Percentiles rank a stretch among this genome's conserved stretches.
phyloP scores from a whole-genome alignment of 495 filamentous ascomycete genomes.

The Amphirosellinia nigrospora region DNA sequence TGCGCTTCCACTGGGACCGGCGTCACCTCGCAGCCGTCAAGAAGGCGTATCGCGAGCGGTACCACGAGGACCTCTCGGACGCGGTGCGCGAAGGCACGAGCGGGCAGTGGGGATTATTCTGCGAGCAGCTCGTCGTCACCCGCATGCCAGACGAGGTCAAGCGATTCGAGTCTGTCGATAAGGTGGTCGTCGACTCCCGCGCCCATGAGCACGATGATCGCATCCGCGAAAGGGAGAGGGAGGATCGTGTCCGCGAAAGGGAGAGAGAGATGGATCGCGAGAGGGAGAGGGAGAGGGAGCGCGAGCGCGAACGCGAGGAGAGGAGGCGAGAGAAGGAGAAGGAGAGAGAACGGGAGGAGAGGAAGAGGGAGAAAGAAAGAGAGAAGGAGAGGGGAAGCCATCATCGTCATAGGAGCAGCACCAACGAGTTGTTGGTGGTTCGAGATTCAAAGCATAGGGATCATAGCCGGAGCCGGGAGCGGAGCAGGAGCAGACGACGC shows the following conservation, averaged over 20 bases:
- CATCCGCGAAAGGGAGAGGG: constrained; percentile 41
- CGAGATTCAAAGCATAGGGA: constrained; percentile 39
- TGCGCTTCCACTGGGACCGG: constrained; percentile 85
- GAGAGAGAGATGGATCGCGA: constrained; percentile 33
- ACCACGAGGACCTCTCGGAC: constrained; percentile 71
- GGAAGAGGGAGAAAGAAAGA: constrained; percentile 18
- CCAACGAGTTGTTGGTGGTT: constrained; percentile 35
- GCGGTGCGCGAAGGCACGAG: constrained; percentile 59
- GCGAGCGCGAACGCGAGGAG: constrained; percentile 27
- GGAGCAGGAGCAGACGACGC: constrained; percentile 34
- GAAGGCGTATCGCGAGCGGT: constrained; percentile 71
- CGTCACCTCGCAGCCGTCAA: constrained; percentile 76
- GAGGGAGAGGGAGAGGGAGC: constrained; percentile 18
- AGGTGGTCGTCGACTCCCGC: constrained; percentile 31
- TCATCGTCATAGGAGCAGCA: constrained; percentile 21
- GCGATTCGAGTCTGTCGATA: constrained; percentile 48
- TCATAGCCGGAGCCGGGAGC: constrained; percentile 47
- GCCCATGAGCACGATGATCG: constrained; percentile 29
- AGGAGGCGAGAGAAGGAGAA: constrained; percentile 26
- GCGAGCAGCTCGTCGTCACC: constrained; percentile 56
- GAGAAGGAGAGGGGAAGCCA: constrained; percentile 30
- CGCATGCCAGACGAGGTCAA: constrained; percentile 61
- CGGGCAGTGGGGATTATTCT: constrained; percentile 60
- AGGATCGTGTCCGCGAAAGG: constrained; percentile 33
- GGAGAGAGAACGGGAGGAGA: constrained; percentile 27